A percentile compares a stretch with the other conserved stretches of the same genome.
Evolutionary conservation across 2,329 filamentous ascomycete species (phyloP).

Genomic region (Verruconis gallopava): DNA sequence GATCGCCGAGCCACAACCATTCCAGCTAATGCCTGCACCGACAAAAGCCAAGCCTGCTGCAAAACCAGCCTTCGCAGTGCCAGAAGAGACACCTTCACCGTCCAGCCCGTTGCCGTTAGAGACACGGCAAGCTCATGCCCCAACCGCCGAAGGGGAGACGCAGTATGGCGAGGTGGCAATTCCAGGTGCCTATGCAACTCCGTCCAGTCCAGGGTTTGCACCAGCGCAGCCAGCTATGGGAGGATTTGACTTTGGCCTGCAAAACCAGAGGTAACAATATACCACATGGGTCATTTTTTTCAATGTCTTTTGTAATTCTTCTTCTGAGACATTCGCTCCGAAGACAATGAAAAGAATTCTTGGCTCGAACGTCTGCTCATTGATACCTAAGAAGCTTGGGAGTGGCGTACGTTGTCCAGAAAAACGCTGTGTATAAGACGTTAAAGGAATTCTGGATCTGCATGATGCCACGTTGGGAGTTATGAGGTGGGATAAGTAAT

Average conservation of each 20-base stretch:
- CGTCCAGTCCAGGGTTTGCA: slow-evolving; percentile 28
- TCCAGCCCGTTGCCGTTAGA: slow-evolving; percentile 21
- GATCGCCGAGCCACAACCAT: slow-evolving; percentile 44
- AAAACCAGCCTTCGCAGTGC: slow-evolving; percentile 40
- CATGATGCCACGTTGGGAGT: background rate
- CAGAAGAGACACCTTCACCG: slow-evolving; percentile 18
- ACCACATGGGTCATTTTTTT: background rate
- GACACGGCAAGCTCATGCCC: slow-evolving; percentile 49
- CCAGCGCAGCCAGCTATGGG: slow-evolving; percentile 14
- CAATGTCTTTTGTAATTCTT: background rate
- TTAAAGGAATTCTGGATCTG: background rate
- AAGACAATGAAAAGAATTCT: background rate
- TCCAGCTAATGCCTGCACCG: slow-evolving; percentile 79
- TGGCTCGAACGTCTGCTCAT: background rate
- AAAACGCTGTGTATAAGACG: background rate
- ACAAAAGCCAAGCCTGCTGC: slow-evolving; percentile 45
- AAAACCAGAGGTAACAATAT: slow-evolving; percentile 2
- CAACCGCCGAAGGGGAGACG: slow-evolving; percentile 64
- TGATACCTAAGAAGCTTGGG: no score
- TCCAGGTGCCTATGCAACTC: slow-evolving; percentile 62
- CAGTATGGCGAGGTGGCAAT: slow-evolving; percentile 80
- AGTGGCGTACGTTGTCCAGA: no score
- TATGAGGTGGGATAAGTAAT: background rate
- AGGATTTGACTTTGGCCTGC: slow-evolving; percentile 26
- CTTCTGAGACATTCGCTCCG: background rate